Evolutionary conservation across 306 rosid species (phyloP).

Genomic region (Argentina anserina): DNA sequence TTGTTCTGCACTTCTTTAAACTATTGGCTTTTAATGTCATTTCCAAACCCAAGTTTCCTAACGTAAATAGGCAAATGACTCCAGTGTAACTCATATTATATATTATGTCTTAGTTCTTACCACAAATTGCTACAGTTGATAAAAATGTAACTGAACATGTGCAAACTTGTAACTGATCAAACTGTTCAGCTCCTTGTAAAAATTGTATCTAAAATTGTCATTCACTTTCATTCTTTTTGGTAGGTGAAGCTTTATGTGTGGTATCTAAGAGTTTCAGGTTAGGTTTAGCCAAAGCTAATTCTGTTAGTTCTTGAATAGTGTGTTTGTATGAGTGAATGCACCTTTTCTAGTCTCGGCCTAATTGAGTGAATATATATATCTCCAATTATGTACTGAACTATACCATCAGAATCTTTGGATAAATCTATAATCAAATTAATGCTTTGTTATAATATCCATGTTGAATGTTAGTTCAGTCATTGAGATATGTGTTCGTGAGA

Average conservation of each 20-base stretch:
- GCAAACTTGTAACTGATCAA: background rate
- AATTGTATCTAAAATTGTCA: background rate
- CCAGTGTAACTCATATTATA: background rate
- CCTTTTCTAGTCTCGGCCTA: background rate
- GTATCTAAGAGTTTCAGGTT: background rate
- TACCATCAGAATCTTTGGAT: background rate
- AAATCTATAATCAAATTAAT: background rate
- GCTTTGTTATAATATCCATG: slow-evolving; percentile 1
- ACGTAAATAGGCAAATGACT: background rate
- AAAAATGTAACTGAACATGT: slow-evolving; percentile 1
- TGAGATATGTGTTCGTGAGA: background rate
- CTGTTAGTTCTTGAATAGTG: slow-evolving; percentile 6
- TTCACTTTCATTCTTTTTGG: background rate
- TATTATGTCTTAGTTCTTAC: background rate
- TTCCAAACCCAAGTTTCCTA: background rate
- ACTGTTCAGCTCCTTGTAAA: background rate
- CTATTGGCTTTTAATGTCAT: background rate
- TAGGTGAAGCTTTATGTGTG: slow-evolving; percentile 5
- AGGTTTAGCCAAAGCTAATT: slow-evolving; percentile 11
- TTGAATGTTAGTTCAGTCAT: background rate
- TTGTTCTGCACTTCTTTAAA: background rate
- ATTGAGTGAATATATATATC: background rate
- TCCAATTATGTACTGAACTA: background rate
- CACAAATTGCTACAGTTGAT: background rate
- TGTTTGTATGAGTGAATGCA: background rate